Percentiles rank a stretch among this genome's conserved stretches.
Conservation (phyloP, 2,329 filamentous ascomycete species). For the Lachnellula hyalina region DNA sequence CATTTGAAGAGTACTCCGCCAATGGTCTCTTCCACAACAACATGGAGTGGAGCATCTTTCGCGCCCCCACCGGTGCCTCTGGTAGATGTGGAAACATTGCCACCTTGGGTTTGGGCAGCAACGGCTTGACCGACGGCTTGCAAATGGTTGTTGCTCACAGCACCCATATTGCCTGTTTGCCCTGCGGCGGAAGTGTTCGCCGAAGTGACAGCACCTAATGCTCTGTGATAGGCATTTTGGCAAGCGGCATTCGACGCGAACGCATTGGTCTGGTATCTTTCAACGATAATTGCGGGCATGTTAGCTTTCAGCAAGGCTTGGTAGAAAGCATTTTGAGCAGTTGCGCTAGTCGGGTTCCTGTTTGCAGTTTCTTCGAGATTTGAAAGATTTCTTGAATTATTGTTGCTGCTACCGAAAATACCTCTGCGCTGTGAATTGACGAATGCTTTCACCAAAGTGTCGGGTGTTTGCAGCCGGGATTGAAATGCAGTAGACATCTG, state of each 20-base stretch:
- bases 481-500: constrained; percentile 22
- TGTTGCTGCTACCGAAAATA: constrained; percentile 21
- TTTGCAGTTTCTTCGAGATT: constrained; percentile 89
- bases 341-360: constrained; percentile 80
- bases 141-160: constrained; percentile 54
- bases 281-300: constrained; percentile 87
- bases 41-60: constrained; percentile 84
- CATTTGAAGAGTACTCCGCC: constrained; percentile 79
- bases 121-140: constrained; percentile 80
- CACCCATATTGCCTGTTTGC: constrained; percentile 29
- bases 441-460: constrained; percentile 7
- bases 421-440: constrained; percentile 19
- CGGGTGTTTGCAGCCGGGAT: constrained; percentile 14
- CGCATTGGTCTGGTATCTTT: constrained; percentile 79
- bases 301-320: constrained; percentile 84
- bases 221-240: constrained; percentile 74
- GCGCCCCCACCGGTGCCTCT: constrained; percentile 53
- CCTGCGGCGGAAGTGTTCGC: constrained; percentile 19
- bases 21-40: constrained; percentile 88
- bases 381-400: constrained; percentile 56
- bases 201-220: constrained; percentile 58
- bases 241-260: constrained; percentile 76
- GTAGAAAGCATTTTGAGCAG: constrained; percentile 90
- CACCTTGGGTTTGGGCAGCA: constrained; percentile 64
- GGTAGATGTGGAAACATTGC: constrained; percentile 53